Percentiles rank a stretch among this genome's conserved stretches.
Evolutionary conservation across 495 filamentous ascomycete species (phyloP).

Genomic region (Podospora tetraspora): DNA sequence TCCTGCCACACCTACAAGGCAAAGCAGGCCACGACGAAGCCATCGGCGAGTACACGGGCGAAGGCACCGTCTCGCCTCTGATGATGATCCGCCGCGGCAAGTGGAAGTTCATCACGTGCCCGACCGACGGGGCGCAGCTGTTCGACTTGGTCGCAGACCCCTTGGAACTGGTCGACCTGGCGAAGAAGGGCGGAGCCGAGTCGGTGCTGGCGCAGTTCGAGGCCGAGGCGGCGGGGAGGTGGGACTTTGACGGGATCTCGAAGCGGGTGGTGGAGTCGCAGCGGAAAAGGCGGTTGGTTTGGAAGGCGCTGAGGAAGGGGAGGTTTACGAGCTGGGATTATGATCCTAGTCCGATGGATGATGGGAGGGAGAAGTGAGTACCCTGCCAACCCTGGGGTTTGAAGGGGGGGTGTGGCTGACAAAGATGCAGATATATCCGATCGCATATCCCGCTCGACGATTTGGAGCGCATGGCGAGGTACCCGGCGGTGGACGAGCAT

Average conservation of each 20-base stretch:
- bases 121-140: conserved; percentile 72
- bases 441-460: conserved; percentile 64
- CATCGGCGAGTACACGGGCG: conserved; percentile 83
- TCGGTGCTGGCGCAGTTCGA: conserved; percentile 55
- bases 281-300: conserved; percentile 64
- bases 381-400: background rate
- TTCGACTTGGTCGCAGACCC: conserved; percentile 71
- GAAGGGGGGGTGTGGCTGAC: background rate
- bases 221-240: conserved; percentile 58
- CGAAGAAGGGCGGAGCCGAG: conserved; percentile 43
- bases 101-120: conserved; percentile 80
- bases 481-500: conserved; percentile 56
- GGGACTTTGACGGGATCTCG: conserved; percentile 70
- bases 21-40: conserved; percentile 60
- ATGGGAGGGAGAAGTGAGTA: conserved; percentile 63
- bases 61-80: conserved; percentile 78
- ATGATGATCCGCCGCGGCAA: conserved; percentile 81
- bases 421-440: conserved; percentile 53
- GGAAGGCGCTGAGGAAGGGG: conserved; percentile 67
- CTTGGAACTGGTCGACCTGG: conserved; percentile 66
- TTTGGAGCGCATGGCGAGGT: conserved; percentile 60
- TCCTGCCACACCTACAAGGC: conserved; percentile 66
- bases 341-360: conserved; percentile 65
- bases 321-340: conserved; percentile 70
- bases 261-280: conserved; percentile 64